These are phyloP conservation scores for Synchytrium microbalum DNA, from an alignment of 371 early-diverging fungal species.

Conservation along the genomic window DNA sequence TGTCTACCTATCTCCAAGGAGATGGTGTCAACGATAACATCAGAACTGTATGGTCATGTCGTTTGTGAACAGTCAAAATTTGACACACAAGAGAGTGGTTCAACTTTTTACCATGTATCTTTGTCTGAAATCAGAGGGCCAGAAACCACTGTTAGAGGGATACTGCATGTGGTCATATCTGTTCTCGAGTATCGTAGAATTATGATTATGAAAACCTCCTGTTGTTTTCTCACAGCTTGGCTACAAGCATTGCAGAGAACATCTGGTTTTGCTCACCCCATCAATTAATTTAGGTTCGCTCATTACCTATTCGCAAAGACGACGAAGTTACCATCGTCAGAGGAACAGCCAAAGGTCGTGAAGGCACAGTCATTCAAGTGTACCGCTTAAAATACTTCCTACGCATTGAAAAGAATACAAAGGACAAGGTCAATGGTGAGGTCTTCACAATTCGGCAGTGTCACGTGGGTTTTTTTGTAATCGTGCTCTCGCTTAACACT, in stretches of 20 bases:
- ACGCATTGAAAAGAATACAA: slow-evolving; percentile 91
- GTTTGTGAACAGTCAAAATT: no score
- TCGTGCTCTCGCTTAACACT: background rate
- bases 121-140: background rate
- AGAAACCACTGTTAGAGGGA: background rate
- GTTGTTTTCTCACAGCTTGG: no score
- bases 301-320: slow-evolving; percentile 93
- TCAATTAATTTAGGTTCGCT: slow-evolving; percentile 53
- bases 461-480: slow-evolving; percentile 6
- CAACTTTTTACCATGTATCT: no score
- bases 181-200: no score
- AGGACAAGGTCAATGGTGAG: slow-evolving; percentile 94
- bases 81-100: no score
- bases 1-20: no score
- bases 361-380: slow-evolving; percentile 91
- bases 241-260: no score
- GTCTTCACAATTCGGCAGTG: slow-evolving; percentile 1
- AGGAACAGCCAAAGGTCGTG: slow-evolving; percentile 93
- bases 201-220: no score
- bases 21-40: no score
- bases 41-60: no score
- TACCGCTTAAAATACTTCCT: slow-evolving; percentile 98
- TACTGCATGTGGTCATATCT: background rate
- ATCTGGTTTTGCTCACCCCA: background rate
- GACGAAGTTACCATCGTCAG: slow-evolving; percentile 95